These are phyloP conservation scores for Candida glucosophila DNA, from an alignment of 1,139 yeast species.

Conservation along the genomic window DNA sequence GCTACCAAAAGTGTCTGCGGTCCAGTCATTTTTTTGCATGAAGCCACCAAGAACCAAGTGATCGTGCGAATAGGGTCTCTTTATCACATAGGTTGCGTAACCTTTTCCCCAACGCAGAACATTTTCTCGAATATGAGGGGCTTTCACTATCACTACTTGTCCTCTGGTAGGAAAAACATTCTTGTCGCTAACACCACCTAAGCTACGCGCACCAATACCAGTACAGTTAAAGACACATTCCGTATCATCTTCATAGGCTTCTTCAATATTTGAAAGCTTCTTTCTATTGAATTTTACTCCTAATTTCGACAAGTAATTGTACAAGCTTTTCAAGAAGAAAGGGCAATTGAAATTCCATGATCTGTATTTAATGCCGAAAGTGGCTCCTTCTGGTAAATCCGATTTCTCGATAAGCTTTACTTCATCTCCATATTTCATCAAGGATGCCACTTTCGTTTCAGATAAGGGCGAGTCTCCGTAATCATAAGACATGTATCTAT, in stretches of 20 bases:
- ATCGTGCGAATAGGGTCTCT: slow-evolving; percentile 49
- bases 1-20: slow-evolving; percentile 19
- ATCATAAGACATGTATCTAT: slow-evolving; percentile 18
- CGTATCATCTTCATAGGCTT: slow-evolving; percentile 23
- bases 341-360: slow-evolving; percentile 46
- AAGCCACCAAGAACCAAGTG: slow-evolving; percentile 48
- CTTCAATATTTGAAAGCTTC: slow-evolving; percentile 15
- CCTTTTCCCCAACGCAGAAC: slow-evolving; percentile 8
- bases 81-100: slow-evolving; percentile 24
- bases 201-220: slow-evolving; percentile 27
- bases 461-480: slow-evolving; percentile 2
- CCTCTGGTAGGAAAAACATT: slow-evolving; percentile 27
- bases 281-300: slow-evolving; percentile 30
- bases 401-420: slow-evolving; percentile 16
- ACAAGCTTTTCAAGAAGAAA: slow-evolving; percentile 38
- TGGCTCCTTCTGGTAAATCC: slow-evolving; percentile 24
- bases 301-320: slow-evolving; percentile 23
- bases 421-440: slow-evolving; percentile 38
- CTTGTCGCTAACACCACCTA: slow-evolving; percentile 26
- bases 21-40: slow-evolving; percentile 19
- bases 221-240: slow-evolving; percentile 38
- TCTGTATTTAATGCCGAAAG: slow-evolving; percentile 32
- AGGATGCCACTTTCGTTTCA: slow-evolving; percentile 18
- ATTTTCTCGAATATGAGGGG: slow-evolving; percentile 16
- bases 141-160: slow-evolving; percentile 29